Conservation (phyloP, 345 rosid species). For the Syzygium grande region DNA sequence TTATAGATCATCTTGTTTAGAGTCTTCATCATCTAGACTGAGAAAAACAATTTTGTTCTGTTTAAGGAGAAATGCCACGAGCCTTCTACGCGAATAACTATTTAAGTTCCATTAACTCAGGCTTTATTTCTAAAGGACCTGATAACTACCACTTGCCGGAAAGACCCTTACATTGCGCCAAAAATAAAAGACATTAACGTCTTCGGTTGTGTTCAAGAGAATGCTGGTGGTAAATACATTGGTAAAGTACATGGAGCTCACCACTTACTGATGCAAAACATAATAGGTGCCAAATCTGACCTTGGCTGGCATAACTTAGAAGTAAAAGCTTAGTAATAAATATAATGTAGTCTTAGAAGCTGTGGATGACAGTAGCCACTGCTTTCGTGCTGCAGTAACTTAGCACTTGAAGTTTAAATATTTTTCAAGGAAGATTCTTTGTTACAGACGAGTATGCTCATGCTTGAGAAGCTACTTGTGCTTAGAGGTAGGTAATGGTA, state of each 20-base stretch:
- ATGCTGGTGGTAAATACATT: background rate
- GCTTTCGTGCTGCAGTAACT: background rate
- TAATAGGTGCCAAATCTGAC: background rate
- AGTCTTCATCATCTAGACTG: background rate
- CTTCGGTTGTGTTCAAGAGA: background rate
- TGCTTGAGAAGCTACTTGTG: background rate
- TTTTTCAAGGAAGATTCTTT: background rate
- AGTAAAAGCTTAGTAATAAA: background rate
- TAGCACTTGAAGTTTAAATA: background rate
- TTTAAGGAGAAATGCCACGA: background rate
- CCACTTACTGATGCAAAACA: background rate
- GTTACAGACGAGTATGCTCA: background rate
- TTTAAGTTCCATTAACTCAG: background rate
- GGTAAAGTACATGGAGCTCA: background rate
- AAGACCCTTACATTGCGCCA: background rate
- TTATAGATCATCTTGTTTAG: background rate
- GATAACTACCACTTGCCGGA: background rate
- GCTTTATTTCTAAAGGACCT: background rate
- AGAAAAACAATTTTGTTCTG: background rate
- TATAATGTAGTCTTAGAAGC: background rate
- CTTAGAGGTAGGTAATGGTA: background rate
- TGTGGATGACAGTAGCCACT: background rate
- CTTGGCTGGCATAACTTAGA: background rate
- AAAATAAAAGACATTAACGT: background rate
- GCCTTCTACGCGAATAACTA: background rate